Evolutionary conservation across 805 yeast species (phyloP).

Genomic region (Zygosaccharomyces bailii): DNA sequence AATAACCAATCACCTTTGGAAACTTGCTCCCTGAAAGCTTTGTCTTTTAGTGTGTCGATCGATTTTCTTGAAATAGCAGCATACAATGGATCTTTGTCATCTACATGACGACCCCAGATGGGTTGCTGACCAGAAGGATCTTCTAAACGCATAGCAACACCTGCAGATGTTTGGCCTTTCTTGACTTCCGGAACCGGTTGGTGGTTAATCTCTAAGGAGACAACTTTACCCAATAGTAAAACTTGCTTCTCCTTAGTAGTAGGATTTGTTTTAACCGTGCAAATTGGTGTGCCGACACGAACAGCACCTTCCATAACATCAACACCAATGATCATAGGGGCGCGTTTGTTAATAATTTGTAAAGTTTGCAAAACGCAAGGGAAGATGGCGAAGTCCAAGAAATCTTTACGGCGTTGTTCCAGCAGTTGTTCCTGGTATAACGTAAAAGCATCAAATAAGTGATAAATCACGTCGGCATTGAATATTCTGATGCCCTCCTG

Average conservation of each 20-base stretch:
- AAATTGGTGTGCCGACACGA: slow-evolving; percentile 90
- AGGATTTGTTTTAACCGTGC: slow-evolving; percentile 89
- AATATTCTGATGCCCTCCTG: slow-evolving; percentile 90
- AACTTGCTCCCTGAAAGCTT: slow-evolving; percentile 94
- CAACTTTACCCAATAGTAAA: slow-evolving; percentile 77
- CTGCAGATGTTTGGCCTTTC: slow-evolving; percentile 95
- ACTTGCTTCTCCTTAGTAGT: slow-evolving; percentile 69
- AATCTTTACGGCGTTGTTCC: slow-evolving; percentile 87
- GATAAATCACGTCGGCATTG: slow-evolving; percentile 95
- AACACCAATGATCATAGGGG: slow-evolving; percentile 99
- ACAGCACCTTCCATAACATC: slow-evolving; percentile 91
- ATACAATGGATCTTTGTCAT: slow-evolving; percentile 84
- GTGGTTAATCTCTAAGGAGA: slow-evolving; percentile 94
- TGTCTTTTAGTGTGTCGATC: slow-evolving; percentile 95
- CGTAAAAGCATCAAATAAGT: slow-evolving; percentile 89
- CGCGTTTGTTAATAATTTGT: slow-evolving; percentile 96
- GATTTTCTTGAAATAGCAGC: slow-evolving; percentile 88
- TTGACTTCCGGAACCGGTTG: slow-evolving; percentile 73
- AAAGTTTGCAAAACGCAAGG: slow-evolving; percentile 94
- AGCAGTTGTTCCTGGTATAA: slow-evolving; percentile 85
- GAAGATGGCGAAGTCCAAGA: slow-evolving; percentile 82
- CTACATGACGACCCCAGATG: slow-evolving; percentile 98
- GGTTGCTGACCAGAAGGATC: slow-evolving; percentile 92
- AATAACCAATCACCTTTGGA: slow-evolving; percentile 94
- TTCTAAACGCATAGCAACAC: slow-evolving; percentile 97